Base-by-base conservation (phyloP, 208 protist genomes). In the Acanthamoeba healyi region DNA sequence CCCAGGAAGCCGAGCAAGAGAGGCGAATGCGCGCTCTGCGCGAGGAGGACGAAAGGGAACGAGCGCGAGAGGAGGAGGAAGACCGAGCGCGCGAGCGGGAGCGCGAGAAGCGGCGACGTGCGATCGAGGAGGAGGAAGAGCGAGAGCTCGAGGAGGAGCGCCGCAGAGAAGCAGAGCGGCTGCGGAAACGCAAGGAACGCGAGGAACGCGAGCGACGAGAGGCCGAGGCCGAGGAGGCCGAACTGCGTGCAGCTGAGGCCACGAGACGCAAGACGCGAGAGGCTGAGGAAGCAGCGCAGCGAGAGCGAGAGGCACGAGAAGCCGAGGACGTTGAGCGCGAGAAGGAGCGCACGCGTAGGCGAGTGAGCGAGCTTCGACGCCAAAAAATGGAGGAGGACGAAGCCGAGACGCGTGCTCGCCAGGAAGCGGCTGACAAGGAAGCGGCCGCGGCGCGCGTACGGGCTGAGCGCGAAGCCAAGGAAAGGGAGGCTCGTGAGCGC, bases 261-360 rank as follows among this genome's bases (percentile, higher is more conserved):
- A 22, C 6, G 15, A 63, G 70, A 22, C 34, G 70, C 34, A n/a
- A 81, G 70, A 9, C 17, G 70, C 34, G 3, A 9, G 65, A 81
- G 70, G 70, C 38, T 17, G 70, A 17, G 70, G 70, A 81, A 32
- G 70, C 34, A 0, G 70, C 70, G 0, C 38, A 22, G 70, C 40
- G 70, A 9, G 70, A 46, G 26, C 34, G 22, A 9, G 40, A 81
- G 70, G 70, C 34, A 32, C 38, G 70, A 9, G 70, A 81, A 29
- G 70, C 38, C 34, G 70, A 81, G 70, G 40, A 81, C n/a, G 70
- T 46, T 9, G 70, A 81, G 70, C 70, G 70, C 34, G 70, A 49
- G 34, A n/a, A 38, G 19, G 70, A 81, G 40, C 34, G 70, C 34
- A 46, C 70, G 70, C 34, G 70, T 14, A 17, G 70, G 40, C 38